phyloP scores from a whole-genome alignment of 257 asterid species.

The Paraleonurus japonicus region DNA sequence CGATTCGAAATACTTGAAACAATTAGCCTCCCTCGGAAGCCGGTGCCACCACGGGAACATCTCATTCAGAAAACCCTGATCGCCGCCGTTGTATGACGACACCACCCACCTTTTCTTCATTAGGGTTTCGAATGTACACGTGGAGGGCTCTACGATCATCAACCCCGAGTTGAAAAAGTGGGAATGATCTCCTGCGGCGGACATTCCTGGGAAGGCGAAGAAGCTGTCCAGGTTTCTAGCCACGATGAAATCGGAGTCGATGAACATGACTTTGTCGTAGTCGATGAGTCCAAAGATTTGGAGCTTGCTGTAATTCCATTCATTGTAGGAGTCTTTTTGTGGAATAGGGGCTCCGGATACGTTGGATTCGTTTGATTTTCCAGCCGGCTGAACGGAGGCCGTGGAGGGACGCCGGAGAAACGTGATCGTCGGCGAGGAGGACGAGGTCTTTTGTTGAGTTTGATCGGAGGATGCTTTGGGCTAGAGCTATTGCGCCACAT shows the following conservation, averaged over 20 bases:
- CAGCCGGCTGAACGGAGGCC: conserved; percentile 65
- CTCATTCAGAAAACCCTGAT: conserved; percentile 76
- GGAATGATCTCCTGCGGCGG: conserved; percentile 39
- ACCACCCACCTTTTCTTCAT: conserved; percentile 46
- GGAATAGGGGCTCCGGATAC: conserved; percentile 59
- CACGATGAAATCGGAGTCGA: conserved; percentile 69
- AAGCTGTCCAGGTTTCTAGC: conserved; percentile 45
- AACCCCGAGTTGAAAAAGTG: conserved; percentile 76
- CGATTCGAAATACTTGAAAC: conserved; percentile 39
- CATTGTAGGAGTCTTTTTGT: conserved; percentile 48
- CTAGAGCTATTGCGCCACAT: conserved; percentile 80
- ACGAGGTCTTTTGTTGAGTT: conserved; percentile 62
- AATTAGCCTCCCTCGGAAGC: conserved; percentile 44
- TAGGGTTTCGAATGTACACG: conserved; percentile 47
- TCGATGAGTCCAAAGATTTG: conserved; percentile 62
- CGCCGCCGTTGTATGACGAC: conserved; percentile 73
- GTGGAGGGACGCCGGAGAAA: conserved; percentile 38
- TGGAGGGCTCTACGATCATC: conserved; percentile 70
- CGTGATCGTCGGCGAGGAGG: conserved; percentile 54
- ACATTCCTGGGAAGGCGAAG: conserved; percentile 52
- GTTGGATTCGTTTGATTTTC: conserved; percentile 44
- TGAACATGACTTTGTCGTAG: conserved; percentile 64
- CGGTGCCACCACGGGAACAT: conserved; percentile 85
- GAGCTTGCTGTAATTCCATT: conserved; percentile 87
- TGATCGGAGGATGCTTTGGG: conserved; percentile 62